phyloP scores from a whole-genome alignment of 2,329 filamentous ascomycete species.

The Sphaerostilbella broomeana region DNA sequence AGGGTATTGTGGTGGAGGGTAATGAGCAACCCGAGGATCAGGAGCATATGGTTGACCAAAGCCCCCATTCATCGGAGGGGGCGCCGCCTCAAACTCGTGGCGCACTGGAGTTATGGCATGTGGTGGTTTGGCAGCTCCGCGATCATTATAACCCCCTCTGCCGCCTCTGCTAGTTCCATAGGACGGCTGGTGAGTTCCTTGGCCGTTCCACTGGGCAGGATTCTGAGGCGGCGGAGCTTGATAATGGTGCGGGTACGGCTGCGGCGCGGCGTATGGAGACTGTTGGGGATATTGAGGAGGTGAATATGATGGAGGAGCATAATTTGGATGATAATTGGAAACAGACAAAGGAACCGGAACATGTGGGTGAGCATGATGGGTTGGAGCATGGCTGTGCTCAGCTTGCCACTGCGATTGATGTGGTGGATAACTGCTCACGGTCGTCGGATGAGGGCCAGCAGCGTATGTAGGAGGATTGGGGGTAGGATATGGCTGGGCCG shows the following conservation, averaged over 20 bases:
- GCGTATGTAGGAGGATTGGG: conserved; percentile 26
- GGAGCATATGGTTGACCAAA: conserved; percentile 36
- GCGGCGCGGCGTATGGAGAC: conserved; percentile 36
- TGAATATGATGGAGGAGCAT: conserved; percentile 48
- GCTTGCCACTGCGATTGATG: conserved; percentile 37
- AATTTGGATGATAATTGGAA: conserved; percentile 53
- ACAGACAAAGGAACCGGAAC: conserved; percentile 42
- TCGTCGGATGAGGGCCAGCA: conserved; percentile 30
- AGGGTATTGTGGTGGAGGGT: conserved; percentile 26
- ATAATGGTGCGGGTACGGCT: conserved; percentile 32
- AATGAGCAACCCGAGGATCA: conserved; percentile 34
- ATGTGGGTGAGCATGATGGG: conserved; percentile 39
- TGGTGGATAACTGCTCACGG: conserved; percentile 31
- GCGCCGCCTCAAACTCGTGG: conserved; percentile 27
- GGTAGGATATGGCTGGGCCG: conserved; percentile 31
- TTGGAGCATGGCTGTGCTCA: conserved; percentile 30
- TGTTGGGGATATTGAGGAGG: conserved; percentile 38
- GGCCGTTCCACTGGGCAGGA: conserved; percentile 30
- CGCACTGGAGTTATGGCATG: conserved; percentile 27
- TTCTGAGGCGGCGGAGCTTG: conserved; percentile 29
- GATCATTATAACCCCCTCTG: conserved; percentile 38
- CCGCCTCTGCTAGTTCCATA: conserved; percentile 32
- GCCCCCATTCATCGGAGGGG: conserved; percentile 27
- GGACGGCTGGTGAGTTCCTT: conserved; percentile 27
- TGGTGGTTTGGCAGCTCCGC: conserved; percentile 31